phyloP scores from a whole-genome alignment of 2,329 filamentous ascomycete genomes.

The Colletotrichum musae region DNA sequence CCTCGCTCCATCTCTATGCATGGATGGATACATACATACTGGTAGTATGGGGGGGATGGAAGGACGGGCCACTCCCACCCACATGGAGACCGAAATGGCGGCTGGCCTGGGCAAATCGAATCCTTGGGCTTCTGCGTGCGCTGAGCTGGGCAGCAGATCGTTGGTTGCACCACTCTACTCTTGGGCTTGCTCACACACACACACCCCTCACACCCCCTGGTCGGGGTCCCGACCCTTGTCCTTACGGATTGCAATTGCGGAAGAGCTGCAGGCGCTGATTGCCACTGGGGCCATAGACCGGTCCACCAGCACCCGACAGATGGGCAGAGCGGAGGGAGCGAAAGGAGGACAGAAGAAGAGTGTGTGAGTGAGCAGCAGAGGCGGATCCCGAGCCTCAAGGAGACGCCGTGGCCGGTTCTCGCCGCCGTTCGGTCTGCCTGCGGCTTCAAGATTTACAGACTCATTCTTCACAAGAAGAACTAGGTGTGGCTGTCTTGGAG shows the following conservation, averaged over 20 bases:
- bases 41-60: constrained; percentile 1
- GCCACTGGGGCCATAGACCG: constrained; percentile 22
- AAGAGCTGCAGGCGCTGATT: constrained; percentile 12
- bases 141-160: constrained; percentile 33
- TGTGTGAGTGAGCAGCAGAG: background rate
- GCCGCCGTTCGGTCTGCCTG: background rate
- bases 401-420: constrained; percentile 17
- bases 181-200: constrained; percentile 5
- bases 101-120: constrained; percentile 29
- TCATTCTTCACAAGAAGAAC: background rate
- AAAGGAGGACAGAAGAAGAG: background rate
- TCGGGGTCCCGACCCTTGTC: constrained; percentile 15
- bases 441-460: background rate
- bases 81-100: constrained; percentile 37
- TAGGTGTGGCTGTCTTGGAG: background rate
- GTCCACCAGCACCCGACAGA: constrained; percentile 22
- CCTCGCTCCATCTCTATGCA: constrained; percentile 13
- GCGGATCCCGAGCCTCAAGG: too few relatives aligned
- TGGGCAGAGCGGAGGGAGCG: background rate
- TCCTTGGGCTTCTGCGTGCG: constrained; percentile 26
- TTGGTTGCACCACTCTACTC: constrained; percentile 30
- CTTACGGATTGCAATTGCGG: background rate
- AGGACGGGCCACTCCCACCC: constrained; percentile 31
- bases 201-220: constrained; percentile 6
- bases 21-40: background rate